Base-by-base conservation (phyloP, 768 basidiomycete genomes). In the Podaxis carcinomalis region DNA sequence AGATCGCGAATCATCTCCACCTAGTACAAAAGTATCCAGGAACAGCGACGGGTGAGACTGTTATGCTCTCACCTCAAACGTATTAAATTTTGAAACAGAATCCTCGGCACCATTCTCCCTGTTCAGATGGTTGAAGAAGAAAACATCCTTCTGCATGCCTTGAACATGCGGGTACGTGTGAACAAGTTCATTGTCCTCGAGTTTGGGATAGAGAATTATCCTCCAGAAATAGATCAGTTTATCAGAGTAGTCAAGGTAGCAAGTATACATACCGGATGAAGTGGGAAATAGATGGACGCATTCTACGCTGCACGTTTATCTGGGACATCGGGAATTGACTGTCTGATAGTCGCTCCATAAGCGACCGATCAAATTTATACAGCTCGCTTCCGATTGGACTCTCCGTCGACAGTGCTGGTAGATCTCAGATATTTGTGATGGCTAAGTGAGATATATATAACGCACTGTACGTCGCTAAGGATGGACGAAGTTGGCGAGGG, bases 401-500 rank as follows among this genome's bases (percentile, higher is more conserved):
- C 44, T 92, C 89, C 79, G 89, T 79, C 0, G 89, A 90, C 0
- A 92, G 73, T 0, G 77, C 89, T 92, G 51, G 16, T 54, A 44
- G 25, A n/a, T 28, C 19, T 50, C 37, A 52, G 62, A 56, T 16
- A 28, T 44, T 1, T n/a, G 61, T 64, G 25, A 47, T 16, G 21
- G 23, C 42, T 23, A 62, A 2, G 46, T 37, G 53, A 21, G 2
- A 57, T 46, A 60, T 56, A 60, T 56, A 25, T 44, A 27, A 69
- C 82, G 27, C 59, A 89, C 89, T 62, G 62, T 77, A 91, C 14
- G 16, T 83, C 88, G 36, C 83, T 83, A 49, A 91, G 0, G 79
- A 89, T 0, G 87, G 90, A 1, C 91, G 82, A 1, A 93, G 77
- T 71, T 92, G 91, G 1, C 82, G 76, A 5, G 90, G 91, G 63